Percentiles rank a stretch among this genome's conserved stretches.
phyloP scores from a whole-genome alignment of 768 basidiomycete genomes.

The Leccinum incarnatum region DNA sequence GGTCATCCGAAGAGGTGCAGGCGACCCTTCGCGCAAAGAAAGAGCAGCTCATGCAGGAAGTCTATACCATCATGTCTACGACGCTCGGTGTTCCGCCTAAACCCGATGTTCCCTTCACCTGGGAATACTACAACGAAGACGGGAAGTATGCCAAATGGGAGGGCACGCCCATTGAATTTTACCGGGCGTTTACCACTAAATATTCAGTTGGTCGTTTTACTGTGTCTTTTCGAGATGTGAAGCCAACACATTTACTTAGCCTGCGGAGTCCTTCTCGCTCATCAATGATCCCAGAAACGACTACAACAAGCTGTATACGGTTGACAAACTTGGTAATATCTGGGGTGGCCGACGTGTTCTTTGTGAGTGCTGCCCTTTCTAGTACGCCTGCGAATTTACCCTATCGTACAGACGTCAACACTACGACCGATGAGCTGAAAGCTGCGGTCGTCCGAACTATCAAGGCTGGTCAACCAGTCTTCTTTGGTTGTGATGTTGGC shows the following conservation, averaged over 20 bases:
- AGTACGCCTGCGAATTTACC: background rate
- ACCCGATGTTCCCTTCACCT: conserved; percentile 68
- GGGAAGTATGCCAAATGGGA: conserved; percentile 74
- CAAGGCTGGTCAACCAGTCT: conserved; percentile 85
- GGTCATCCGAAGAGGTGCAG: conserved; percentile 47
- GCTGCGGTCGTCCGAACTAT: conserved; percentile 77
- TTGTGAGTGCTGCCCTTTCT: conserved; percentile 48
- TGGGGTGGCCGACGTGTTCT: conserved; percentile 83
- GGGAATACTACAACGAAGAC: conserved; percentile 86
- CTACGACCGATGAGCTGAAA: conserved; percentile 79
- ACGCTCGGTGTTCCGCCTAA: conserved; percentile 84
- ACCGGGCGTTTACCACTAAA: conserved; percentile 58
- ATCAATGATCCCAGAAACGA: conserved; percentile 93
- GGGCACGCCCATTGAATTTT: conserved; percentile 81
- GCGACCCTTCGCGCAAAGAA: conserved; percentile 75
- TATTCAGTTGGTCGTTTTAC: conserved; percentile 45
- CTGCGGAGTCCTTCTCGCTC: conserved; percentile 80
- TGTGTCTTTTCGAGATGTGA: background rate
- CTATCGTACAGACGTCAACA: conserved; percentile 73
- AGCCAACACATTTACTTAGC: conserved; percentile 35
- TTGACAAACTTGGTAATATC: conserved; percentile 89
- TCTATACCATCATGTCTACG: conserved; percentile 82
- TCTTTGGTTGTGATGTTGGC: conserved; percentile 97
- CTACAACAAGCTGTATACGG: conserved; percentile 82
- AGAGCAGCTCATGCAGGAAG: conserved; percentile 76